These are phyloP conservation scores for Asterochloris erici DNA, from an alignment of 139 green algal genomes.

Conservation along the genomic window DNA sequence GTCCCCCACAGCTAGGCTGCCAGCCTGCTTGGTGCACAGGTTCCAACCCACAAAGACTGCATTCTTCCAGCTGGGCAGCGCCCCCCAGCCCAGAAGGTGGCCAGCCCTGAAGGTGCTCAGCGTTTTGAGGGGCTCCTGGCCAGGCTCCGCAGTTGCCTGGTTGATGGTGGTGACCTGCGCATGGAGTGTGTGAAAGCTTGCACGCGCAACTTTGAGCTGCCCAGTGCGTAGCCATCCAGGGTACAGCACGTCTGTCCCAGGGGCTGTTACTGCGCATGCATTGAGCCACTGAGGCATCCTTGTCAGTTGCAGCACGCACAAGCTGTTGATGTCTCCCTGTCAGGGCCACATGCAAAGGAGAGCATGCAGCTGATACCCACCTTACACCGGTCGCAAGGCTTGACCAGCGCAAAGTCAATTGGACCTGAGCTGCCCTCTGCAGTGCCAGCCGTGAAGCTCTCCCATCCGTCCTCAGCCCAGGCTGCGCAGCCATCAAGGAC, in stretches of 20 bases:
- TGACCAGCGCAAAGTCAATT: constrained; percentile 50
- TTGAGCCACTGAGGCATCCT: not conserved
- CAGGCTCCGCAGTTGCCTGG: constrained; percentile 53
- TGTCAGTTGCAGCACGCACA: not conserved
- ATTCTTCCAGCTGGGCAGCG: not conserved
- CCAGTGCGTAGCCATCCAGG: not conserved
- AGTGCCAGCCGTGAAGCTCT: not conserved
- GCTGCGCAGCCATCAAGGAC: constrained; percentile 37
- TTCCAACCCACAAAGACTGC: constrained; percentile 26
- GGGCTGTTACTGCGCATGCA: too few relatives aligned
- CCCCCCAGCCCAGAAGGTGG: not conserved
- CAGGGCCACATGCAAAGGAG: not conserved
- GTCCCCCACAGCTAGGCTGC: not conserved
- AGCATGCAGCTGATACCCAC: not conserved
- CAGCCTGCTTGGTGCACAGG: not conserved
- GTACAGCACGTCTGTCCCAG: not conserved
- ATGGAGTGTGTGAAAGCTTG: not conserved
- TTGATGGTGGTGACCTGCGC: constrained; percentile 66
- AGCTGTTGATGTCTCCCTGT: not conserved
- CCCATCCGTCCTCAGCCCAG: constrained; percentile 64
- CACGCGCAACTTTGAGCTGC: not conserved
- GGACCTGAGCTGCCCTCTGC: not conserved
- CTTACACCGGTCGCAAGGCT: constrained; percentile 65
- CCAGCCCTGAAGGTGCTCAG: constrained; percentile 38
- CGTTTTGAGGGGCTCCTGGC: constrained; percentile 55